Conservation (phyloP, 2,329 filamentous ascomycete species). For the Polytolypa hystricis region DNA sequence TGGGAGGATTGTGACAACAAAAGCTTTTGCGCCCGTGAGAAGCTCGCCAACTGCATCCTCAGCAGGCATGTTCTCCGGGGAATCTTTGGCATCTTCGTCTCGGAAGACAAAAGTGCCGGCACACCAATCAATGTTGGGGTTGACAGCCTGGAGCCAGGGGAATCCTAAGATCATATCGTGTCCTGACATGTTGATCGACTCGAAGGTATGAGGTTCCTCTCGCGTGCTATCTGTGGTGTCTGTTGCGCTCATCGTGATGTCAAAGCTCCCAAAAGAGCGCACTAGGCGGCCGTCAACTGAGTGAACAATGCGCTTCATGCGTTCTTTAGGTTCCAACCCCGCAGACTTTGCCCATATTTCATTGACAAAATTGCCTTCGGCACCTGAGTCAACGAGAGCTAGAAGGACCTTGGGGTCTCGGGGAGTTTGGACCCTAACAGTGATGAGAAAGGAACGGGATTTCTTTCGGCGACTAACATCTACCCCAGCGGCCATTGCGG, state of each 20-base stretch:
- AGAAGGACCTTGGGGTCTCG: not conserved
- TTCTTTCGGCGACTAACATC: not conserved
- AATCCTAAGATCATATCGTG: not conserved
- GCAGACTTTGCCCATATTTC: not conserved
- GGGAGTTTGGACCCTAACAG: not conserved
- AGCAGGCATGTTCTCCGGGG: not conserved
- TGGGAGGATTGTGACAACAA: not conserved
- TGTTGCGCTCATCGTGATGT: not conserved
- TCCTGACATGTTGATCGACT: not conserved
- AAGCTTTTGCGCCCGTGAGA: not conserved
- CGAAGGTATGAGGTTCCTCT: not conserved
- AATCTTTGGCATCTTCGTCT: not conserved
- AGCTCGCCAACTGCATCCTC: not conserved
- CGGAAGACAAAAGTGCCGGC: not conserved
- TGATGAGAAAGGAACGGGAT: not conserved
- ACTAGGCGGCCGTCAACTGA: not conserved
- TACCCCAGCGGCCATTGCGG: not conserved
- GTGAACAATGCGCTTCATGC: not conserved
- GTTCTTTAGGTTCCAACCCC: not conserved
- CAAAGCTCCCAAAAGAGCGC: not conserved
- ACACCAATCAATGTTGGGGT: not conserved
- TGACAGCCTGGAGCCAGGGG: not conserved
- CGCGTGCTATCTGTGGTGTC: not conserved
- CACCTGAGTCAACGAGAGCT: not conserved
- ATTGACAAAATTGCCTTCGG: not conserved